Evolutionary conservation across 2,329 filamentous ascomycete genomes (phyloP), one percentile per base, ranked within the genome.

Genomic region (Chaetothyriales sp.): DNA sequence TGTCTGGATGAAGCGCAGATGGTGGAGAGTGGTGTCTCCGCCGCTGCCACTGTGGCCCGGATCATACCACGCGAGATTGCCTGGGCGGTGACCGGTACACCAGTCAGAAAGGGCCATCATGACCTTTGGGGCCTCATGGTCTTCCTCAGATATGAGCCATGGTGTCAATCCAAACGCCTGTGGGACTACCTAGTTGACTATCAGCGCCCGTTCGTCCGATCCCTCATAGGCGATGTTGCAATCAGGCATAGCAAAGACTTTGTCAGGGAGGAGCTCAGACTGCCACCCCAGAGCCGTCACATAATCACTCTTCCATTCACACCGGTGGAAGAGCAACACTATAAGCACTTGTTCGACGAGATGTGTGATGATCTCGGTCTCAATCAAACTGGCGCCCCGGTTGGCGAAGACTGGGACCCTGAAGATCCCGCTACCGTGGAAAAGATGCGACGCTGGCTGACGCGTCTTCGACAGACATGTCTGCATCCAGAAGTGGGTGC

Each of bases 61-160:
- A 71, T 83, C 22, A 83, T 98, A 54, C 88, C 90, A 44, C 78
- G 92, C 25, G 68, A 85, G 56, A 89, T 95, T 66, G 83, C 87
- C 1, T 96, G 92, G 92, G 88, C 84, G 12, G 81, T 98, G 43
- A 90, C 87, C 0, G 92, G 87, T 43, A 98, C 92, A 0, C 92
- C 92, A 0, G 75, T 96, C 39, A 83, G 85, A 57, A 86, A 87
- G 57, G 77, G 87, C 55, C 76, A 90, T 28, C 71, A 76, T 60
- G 90, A 95, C 64, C 71, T 95, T 6, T 80, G 81, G 57, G 90
- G 90, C 0, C 71, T 96, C 3, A 66, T 96, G 0, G 71, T 84
- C 0, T 96, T 98, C 59, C 73, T 96, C 7, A 76, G 77, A 18
- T 88, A 84, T 60, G 76, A 87, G 53, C 87, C 88, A 1, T 90